Conservation (phyloP, 805 yeast genomes). For the Tetrapisispora namnaoensis region DNA sequence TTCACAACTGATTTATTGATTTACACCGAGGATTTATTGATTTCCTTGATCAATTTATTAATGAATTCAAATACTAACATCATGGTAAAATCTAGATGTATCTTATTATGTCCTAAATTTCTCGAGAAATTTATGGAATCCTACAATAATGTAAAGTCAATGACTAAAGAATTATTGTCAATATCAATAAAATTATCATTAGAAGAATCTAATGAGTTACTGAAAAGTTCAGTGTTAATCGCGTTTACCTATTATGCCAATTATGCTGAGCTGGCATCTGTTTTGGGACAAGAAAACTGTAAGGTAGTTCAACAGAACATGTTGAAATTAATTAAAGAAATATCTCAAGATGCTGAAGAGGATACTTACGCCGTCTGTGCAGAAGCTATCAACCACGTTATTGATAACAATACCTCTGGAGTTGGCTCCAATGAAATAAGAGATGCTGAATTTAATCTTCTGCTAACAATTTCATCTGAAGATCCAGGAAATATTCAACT, state of each 20-base stretch:
- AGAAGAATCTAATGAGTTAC: conserved; percentile 23
- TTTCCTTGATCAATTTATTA: conserved; percentile 10
- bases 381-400: conserved; percentile 47
- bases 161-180: conserved; percentile 25
- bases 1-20: neutral
- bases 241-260: conserved; percentile 43
- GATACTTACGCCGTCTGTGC: conserved; percentile 68
- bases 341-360: conserved; percentile 59
- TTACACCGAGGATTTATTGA: conserved; percentile 1
- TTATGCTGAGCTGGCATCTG: conserved; percentile 28
- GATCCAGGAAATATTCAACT: conserved; percentile 70
- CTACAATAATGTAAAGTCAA: conserved; percentile 24
- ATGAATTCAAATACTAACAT: conserved; percentile 17
- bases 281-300: conserved; percentile 14
- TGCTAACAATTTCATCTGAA: conserved; percentile 56
- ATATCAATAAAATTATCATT: conserved; percentile 18
- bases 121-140: conserved; percentile 40
- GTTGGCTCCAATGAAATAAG: conserved; percentile 18
- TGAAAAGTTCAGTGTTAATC: conserved; percentile 34
- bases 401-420: conserved; percentile 37
- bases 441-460: conserved; percentile 38
- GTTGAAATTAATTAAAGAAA: conserved; percentile 32
- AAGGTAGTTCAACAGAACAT: conserved; percentile 17
- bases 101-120: conserved; percentile 47
- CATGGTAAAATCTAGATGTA: conserved; percentile 39